phyloP scores from a whole-genome alignment of 352 stramenopile genomes.

The Blastocystis sp. region DNA sequence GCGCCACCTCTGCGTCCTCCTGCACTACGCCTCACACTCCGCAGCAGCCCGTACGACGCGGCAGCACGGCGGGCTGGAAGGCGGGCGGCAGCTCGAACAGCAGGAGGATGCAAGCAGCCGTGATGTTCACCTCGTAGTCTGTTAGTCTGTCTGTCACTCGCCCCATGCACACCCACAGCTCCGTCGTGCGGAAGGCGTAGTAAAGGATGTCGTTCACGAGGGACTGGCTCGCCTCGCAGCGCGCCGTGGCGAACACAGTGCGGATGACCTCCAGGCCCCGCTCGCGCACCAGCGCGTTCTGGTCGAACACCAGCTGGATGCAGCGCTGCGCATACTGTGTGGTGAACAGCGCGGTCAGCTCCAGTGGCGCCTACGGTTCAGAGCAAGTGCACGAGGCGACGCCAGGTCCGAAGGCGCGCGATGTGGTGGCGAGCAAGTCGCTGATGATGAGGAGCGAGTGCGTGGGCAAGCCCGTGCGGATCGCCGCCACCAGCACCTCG shows the following conservation, averaged over 20 bases:
- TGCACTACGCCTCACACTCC: not conserved
- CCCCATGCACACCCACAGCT: not conserved
- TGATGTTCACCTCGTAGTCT: constrained; percentile 60
- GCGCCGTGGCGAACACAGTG: not conserved
- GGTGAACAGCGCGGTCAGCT: not conserved
- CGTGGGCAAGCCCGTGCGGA: not conserved
- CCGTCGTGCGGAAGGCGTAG: not conserved
- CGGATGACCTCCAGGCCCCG: constrained; percentile 5
- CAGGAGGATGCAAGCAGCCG: not conserved
- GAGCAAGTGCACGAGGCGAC: not conserved
- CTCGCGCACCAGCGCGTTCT: constrained; percentile 26
- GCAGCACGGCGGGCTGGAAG: not conserved
- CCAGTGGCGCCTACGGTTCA: not conserved
- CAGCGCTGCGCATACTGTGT: not conserved
- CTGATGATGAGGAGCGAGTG: not conserved
- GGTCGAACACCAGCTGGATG: constrained; percentile 27
- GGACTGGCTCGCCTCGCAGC: not conserved
- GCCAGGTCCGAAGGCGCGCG: not conserved
- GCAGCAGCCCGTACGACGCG: not conserved
- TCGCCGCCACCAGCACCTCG: not conserved
- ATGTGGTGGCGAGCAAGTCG: not conserved
- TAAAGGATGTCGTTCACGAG: not conserved
- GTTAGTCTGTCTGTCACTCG: constrained; percentile 1
- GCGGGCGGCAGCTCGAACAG: not conserved
- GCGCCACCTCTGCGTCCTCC: not conserved